Conservation (phyloP, 129 eudicot genomes). For the Heracleum sosnowskyi region DNA sequence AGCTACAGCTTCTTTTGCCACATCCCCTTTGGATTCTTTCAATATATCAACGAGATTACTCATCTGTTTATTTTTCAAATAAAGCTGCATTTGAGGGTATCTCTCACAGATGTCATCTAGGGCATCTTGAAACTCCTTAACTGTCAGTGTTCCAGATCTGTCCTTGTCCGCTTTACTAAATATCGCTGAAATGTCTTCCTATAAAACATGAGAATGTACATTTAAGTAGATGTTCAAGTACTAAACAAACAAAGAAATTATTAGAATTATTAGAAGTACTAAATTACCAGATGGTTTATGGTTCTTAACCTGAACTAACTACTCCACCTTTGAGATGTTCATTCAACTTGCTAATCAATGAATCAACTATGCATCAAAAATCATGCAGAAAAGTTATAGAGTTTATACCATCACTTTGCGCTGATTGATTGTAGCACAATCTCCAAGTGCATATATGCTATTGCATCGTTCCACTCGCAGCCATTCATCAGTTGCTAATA, state of each 20-base stretch:
- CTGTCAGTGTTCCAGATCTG: constrained; percentile 73
- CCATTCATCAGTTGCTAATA: constrained; percentile 92
- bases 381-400: not conserved
- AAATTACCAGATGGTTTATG: not conserved
- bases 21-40: constrained; percentile 66
- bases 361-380: not conserved
- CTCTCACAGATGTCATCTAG: constrained; percentile 68
- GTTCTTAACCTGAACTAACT: not conserved
- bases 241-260: not conserved
- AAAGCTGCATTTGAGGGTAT: constrained; percentile 74
- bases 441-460: constrained; percentile 77
- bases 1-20: constrained; percentile 51
- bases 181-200: constrained; percentile 82
- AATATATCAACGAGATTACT: constrained; percentile 52
- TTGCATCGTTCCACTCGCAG: constrained; percentile 66
- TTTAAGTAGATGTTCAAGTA: not conserved
- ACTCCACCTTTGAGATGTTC: not conserved
- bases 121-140: constrained; percentile 70
- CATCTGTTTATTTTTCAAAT: constrained; percentile 59
- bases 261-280: too few relatives aligned
- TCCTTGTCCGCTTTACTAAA: constrained; percentile 75
- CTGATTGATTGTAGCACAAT: constrained; percentile 83
- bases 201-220: not conserved
- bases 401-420: constrained; percentile 70
- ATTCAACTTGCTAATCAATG: constrained; percentile 1